Evolutionary conservation across 176 grass and related monocot species (phyloP).

Genomic region (Carex cristatella): DNA sequence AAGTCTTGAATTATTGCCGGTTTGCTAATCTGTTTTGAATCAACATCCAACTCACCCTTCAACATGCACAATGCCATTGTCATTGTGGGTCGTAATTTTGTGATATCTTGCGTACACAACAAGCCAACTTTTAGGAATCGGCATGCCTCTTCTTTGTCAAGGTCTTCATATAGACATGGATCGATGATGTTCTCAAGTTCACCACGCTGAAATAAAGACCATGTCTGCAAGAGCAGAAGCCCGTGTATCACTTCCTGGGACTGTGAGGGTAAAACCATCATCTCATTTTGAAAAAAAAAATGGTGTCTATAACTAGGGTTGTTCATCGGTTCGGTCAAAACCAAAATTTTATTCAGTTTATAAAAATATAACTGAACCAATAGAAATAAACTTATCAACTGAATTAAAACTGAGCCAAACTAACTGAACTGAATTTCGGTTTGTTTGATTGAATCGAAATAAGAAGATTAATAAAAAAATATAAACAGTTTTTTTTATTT

Average conservation of each 20-base stretch:
- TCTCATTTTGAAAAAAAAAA: constrained; percentile 6
- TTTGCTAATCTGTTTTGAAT: constrained; percentile 42
- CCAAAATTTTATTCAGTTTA: too few relatives aligned
- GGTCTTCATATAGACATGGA: constrained; percentile 42
- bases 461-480: too few relatives aligned
- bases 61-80: constrained; percentile 44
- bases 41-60: constrained; percentile 40
- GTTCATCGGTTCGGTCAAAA: too few relatives aligned
- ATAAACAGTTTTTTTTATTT: too few relatives aligned
- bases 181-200: constrained; percentile 50
- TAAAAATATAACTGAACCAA: too few relatives aligned
- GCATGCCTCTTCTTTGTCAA: constrained; percentile 57
- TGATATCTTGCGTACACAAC: constrained; percentile 57
- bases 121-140: constrained; percentile 67
- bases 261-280: constrained; percentile 47
- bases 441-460: too few relatives aligned
- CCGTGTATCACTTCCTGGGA: constrained; percentile 57
- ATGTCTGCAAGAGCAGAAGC: constrained; percentile 77
- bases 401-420: too few relatives aligned
- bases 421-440: too few relatives aligned
- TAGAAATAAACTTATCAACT: too few relatives aligned
- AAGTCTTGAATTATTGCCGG: constrained; percentile 70
- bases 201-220: constrained; percentile 48
- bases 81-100: constrained; percentile 56
- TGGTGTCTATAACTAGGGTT: background rate